Evolutionary conservation across 306 rosid species (phyloP), one percentile per base, ranked within the genome.

Genomic region (Sphenostylis stenocarpa): DNA sequence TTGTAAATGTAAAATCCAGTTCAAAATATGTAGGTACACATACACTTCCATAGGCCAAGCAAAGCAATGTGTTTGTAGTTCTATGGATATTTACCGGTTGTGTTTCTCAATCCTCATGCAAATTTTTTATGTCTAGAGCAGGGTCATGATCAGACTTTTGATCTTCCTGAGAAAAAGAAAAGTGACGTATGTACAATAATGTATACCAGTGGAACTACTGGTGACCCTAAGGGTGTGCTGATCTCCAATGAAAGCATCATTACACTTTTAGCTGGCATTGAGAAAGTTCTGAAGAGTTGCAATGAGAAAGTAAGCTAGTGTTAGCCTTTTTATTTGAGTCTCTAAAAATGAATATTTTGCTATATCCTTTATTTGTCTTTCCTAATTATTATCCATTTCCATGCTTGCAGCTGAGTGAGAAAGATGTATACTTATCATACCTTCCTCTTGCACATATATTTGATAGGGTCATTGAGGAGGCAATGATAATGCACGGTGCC

Each of bases 141-240:
- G 97, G 97, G 99, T 51, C 69, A 77, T 0, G 45, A 66, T 73
- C 74, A 95, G 71, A 82, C 71, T 51, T 95, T 82, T 82, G 96
- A 90, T 65, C 87, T 91, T 72, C 97, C 97, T 43, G 79, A 77
- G 68, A 90, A 90, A 88, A 84, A 77, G 84, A 90, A 78, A 85
- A 85, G 85, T 81, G 97, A 95, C 56, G 84, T 92, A 43, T 90
- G 97, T 23, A 95, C 99, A 47, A 95, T 95, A 76, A 95, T 95
- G 99, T 95, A 95, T 68, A 95, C 99, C 1, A 95, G 99, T 76
- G 97, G 97, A 84, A 92, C 99, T 39, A 95, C 99, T 47, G 97
- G 99, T 77, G 97, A 95, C 43, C 99, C 97, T 43, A 95, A 95
- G 81, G 99, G 99, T 67, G 99, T 95, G n/a, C 8, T 90, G 86